Evolutionary conservation across 1,139 yeast species (phyloP), one percentile per base, ranked within the genome.

Genomic region (Nadsonia commutata): DNA sequence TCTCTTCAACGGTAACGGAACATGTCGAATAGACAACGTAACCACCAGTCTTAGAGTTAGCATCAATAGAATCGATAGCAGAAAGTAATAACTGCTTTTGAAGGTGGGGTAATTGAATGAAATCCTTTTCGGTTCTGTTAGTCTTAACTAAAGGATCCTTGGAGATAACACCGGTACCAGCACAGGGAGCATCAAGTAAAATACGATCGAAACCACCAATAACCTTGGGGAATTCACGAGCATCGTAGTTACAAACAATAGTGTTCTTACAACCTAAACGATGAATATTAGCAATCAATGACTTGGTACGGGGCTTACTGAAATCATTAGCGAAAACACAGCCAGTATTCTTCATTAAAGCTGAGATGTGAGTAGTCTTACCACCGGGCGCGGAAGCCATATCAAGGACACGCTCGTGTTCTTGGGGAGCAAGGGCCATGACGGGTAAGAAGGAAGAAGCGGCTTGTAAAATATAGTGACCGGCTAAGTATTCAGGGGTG

Each of bases 341-440:
- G 33, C 99, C 99, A 2, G 98, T 90, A 63, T 90, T 93, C 61
- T 93, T 93, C 97, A 90, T 90, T 65, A 88, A 67, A 1, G 98
- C 98, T 38, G 95, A 79, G 46, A 93, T 79, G 59, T 86, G 90
- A 1, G 99, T 90, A 9, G 98, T 86, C 60, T 93, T 93, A 65
- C 99, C 99, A 68, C 99, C 99, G 52, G 99, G 99, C 18, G 99
- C 97, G 47, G 98, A 94, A 38, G 99, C 98, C 98, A 93, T 93
- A 67, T 93, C 99, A 52, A 93, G 71, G 41, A 93, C 71, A 58
- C 98, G 79, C 65, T 93, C 99, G 59, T 83, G 79, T 63, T 86
- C 96, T 62, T 86, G 94, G 18, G 99, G 98, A 49, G 80, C 93
- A 54, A 93, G 70, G 0, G 99, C 99, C 88, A 93, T 84, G 18